A percentile compares a stretch with the other conserved stretches of the same genome.
These are phyloP conservation scores for Mercurialis annua DNA, from an alignment of 345 rosid species.

Conservation along the genomic window DNA sequence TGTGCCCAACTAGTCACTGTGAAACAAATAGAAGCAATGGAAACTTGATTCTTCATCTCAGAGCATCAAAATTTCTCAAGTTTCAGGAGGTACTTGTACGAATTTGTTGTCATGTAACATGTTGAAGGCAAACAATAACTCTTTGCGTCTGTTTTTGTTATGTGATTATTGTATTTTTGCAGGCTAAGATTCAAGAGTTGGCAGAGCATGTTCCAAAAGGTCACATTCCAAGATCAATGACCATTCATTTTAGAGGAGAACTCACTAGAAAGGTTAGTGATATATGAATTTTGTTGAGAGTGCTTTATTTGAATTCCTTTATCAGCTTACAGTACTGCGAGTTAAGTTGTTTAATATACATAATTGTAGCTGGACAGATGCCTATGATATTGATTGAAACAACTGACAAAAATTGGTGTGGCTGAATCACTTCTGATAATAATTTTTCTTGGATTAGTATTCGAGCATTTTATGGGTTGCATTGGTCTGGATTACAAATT, in stretches of 20 bases:
- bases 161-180: slow-evolving; percentile 19
- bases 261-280: slow-evolving; percentile 85
- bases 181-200: slow-evolving; percentile 99
- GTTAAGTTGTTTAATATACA: not conserved
- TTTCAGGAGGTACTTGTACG: slow-evolving; percentile 79
- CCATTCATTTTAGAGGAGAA: slow-evolving; percentile 96
- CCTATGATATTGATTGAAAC: not conserved
- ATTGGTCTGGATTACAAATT: not conserved
- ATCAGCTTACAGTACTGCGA: not conserved
- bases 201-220: slow-evolving; percentile 99
- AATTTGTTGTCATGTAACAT: slow-evolving; percentile 12
- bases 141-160: slow-evolving; percentile 13
- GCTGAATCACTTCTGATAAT: not conserved
- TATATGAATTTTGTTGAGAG: slow-evolving; percentile 14
- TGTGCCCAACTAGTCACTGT: slow-evolving; percentile 80
- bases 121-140: not conserved
- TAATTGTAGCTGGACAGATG: not conserved
- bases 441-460: not conserved
- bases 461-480: not conserved
- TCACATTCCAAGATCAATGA: slow-evolving; percentile 94
- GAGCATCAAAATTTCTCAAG: slow-evolving; percentile 94
- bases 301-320: not conserved
- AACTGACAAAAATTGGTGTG: not conserved
- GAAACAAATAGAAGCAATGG: slow-evolving; percentile 60
- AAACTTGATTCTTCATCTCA: slow-evolving; percentile 90